Conservation (phyloP, 345 rosid species). For the Odontarrhena argentea region DNA sequence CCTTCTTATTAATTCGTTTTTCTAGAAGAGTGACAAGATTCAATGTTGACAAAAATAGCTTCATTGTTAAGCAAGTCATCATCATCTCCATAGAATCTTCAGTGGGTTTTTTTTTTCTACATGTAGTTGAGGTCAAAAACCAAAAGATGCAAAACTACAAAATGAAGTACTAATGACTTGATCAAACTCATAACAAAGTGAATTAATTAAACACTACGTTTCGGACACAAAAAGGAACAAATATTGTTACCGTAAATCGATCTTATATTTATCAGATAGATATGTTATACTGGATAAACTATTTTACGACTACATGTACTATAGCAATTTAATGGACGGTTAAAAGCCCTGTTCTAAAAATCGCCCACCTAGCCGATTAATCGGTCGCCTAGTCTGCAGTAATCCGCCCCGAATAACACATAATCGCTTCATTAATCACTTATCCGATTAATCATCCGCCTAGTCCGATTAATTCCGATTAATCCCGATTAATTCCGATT, state of each 20-base stretch:
- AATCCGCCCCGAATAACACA: too few relatives aligned
- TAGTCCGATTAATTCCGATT: too few relatives aligned
- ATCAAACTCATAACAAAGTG: not conserved
- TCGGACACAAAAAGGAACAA: not conserved
- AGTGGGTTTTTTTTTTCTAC: not conserved
- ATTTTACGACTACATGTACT: too few relatives aligned
- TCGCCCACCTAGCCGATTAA: too few relatives aligned
- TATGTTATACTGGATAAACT: too few relatives aligned
- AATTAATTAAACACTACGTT: too few relatives aligned
- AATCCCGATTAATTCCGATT: too few relatives aligned
- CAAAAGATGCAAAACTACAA: not conserved
- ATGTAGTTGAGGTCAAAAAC: not conserved
- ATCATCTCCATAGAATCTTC: not conserved
- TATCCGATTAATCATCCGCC: too few relatives aligned
- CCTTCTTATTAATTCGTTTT: not conserved
- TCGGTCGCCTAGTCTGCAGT: too few relatives aligned
- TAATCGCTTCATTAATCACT: too few relatives aligned
- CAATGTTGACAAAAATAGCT: conserved; percentile 20
- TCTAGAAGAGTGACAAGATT: conserved; percentile 14
- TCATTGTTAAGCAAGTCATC: conserved; percentile 19
- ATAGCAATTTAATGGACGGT: too few relatives aligned
- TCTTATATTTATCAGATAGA: not conserved
- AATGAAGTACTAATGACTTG: not conserved
- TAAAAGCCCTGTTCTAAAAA: too few relatives aligned
- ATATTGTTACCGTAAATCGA: not conserved